Evolutionary conservation across 2,329 filamentous ascomycete species (phyloP).

Genomic region (Apiospora rasikravindrae): DNA sequence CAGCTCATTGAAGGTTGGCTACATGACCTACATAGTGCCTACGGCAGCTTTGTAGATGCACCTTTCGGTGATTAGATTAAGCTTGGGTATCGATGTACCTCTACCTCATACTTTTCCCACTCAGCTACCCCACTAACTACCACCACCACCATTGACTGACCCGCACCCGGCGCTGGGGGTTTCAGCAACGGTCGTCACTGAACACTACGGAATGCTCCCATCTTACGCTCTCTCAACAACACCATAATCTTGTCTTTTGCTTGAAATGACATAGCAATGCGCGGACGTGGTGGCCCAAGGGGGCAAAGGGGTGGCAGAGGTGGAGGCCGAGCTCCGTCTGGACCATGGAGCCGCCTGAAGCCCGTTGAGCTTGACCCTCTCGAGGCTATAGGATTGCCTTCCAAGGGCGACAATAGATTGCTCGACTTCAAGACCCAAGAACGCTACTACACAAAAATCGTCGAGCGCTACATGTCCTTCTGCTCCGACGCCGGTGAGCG

Average conservation of each 20-base stretch:
- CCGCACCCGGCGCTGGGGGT: neutral
- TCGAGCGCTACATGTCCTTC: slow-evolving; percentile 88
- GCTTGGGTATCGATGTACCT: neutral
- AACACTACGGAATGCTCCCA: neutral
- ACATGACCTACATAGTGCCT: too few relatives aligned
- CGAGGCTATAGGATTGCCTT: slow-evolving; percentile 82
- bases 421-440: slow-evolving; percentile 81
- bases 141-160: slow-evolving; percentile 4
- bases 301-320: slow-evolving; percentile 22
- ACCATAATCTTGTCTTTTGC: neutral
- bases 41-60: neutral
- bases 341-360: slow-evolving; percentile 73
- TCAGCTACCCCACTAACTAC: neutral
- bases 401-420: slow-evolving; percentile 84
- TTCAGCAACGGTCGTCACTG: neutral
- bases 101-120: neutral
- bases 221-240: neutral
- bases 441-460: slow-evolving; percentile 83
- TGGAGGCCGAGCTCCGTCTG: slow-evolving; percentile 49
- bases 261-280: slow-evolving; percentile 40
- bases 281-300: slow-evolving; percentile 37
- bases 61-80: slow-evolving; percentile 9
- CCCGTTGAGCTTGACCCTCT: slow-evolving; percentile 77
- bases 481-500: slow-evolving; percentile 76
- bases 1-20: neutral